Base-by-base conservation (phyloP, 441 rosid species). In the Erodium chrysanthum region DNA sequence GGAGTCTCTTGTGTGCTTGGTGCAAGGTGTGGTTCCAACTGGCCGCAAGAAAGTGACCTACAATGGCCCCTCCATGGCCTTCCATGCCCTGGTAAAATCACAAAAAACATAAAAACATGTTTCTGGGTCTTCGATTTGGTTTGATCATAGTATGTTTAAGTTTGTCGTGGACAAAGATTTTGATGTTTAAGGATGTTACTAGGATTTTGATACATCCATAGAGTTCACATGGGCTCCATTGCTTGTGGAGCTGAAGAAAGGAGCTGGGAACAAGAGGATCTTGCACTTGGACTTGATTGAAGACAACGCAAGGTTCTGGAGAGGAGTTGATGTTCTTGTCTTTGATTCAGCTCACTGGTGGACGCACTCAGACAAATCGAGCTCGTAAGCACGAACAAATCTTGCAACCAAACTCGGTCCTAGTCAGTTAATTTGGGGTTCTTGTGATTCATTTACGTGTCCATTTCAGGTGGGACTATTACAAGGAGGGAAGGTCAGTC, bases 281-380 rank as follows among this genome's bases (percentile, higher is more conserved):
- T 75, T 93, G 68, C 92, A 91, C 75, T 81, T 93, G 76, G 97
- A 93, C 77, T 67, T 68, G 87, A 86, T 93, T 52, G 96, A 93
- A 78, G 93, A 84, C 76, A 91, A 89, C 75, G 98, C 97, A 37
- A 85, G 86, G 84, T 88, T 82, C 20, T 93, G 96, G 96, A 83
- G 93, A 67, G 84, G 86, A 66, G 92, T 80, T 10, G 90, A 93
- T 75, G 64, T 89, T 70, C 91, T 93, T 67, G 96, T 91, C 59
- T 93, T 93, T 29, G 97, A 93, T 71, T 89, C 96, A 0, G 98
- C 97, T 77, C 98, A 93, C 50, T 93, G 98, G 98, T 91, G 97
- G 97, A 89, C 95, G 72, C 98, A 88, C 71, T 85, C 91, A n/a
- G 29, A 25, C 29, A 25, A 25, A 25, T 25, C 29, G 2, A 88